These are phyloP conservation scores for Pelargonium myrrhifolium DNA, from an alignment of 441 rosid genomes.

Conservation along the genomic window DNA sequence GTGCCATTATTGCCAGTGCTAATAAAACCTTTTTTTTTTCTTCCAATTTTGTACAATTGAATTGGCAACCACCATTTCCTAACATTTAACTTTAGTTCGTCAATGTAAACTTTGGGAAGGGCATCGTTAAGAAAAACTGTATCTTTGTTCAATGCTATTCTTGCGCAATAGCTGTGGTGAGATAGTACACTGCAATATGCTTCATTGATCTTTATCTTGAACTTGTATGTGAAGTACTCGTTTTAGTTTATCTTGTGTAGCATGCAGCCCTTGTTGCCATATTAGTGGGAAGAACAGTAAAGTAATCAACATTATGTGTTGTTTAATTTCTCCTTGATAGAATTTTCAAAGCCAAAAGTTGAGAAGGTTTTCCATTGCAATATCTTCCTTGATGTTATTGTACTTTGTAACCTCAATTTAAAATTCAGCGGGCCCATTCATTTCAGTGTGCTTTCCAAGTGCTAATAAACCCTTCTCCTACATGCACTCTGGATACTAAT, in stretches of 20 bases:
- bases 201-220: too few relatives aligned
- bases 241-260: not conserved
- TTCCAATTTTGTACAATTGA: too few relatives aligned
- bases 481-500: not conserved
- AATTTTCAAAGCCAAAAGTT: not conserved
- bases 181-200: too few relatives aligned
- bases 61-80: too few relatives aligned
- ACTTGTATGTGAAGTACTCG: not conserved
- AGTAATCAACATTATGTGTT: not conserved
- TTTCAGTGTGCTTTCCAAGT: not conserved
- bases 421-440: not conserved
- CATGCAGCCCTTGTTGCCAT: not conserved
- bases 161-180: too few relatives aligned
- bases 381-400: not conserved
- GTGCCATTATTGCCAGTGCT: too few relatives aligned
- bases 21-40: too few relatives aligned
- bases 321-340: not conserved
- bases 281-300: not conserved
- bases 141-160: too few relatives aligned
- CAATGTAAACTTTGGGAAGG: too few relatives aligned
- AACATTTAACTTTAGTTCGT: too few relatives aligned
- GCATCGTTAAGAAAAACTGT: too few relatives aligned
- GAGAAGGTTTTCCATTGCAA: not conserved
- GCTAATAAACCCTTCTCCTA: too few relatives aligned
- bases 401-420: not conserved